Percentiles rank a stretch among this genome's conserved stretches.
phyloP scores from a whole-genome alignment of 371 early-diverging fungal genomes.

The Parasitella parasitica region DNA sequence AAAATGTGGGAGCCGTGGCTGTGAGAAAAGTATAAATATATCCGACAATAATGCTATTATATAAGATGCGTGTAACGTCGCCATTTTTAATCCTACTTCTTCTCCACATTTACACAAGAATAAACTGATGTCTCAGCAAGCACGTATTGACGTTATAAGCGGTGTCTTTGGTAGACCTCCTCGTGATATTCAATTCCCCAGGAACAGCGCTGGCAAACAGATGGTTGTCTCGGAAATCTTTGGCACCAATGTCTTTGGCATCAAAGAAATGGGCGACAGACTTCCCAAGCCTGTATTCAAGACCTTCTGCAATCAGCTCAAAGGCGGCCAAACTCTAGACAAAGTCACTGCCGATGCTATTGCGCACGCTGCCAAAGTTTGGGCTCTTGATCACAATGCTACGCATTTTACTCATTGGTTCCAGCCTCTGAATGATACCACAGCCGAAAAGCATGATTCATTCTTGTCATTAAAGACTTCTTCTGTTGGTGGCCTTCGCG shows the following conservation, averaged over 20 bases:
- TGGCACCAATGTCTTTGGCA: constrained; percentile 89
- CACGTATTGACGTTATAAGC: constrained; percentile 47
- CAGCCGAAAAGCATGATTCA: constrained; percentile 98
- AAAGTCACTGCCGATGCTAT: constrained; percentile 95
- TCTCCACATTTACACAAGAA: not conserved
- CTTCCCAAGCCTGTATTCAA: constrained; percentile 95
- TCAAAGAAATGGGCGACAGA: constrained; percentile 78
- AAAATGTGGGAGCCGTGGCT: no score
- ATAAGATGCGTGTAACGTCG: not conserved
- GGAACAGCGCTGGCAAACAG: constrained; percentile 61
- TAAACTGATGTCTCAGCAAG: constrained; percentile 44
- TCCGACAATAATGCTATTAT: no score
- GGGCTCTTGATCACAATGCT: constrained; percentile 94
- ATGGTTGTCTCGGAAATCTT: constrained; percentile 82
- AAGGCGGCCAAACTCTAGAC: constrained; percentile 86
- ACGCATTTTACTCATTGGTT: constrained; percentile 99
- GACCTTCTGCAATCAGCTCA: constrained; percentile 84
- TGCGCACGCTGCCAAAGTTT: constrained; percentile 95
- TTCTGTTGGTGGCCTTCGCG: constrained; percentile 76
- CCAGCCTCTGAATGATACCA: constrained; percentile 97
- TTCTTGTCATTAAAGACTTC: constrained; percentile 85
- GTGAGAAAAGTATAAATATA: no score
- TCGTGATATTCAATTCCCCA: constrained; percentile 74
- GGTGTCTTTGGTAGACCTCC: constrained; percentile 47
- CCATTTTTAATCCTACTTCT: constrained; percentile 4